Percentiles rank a stretch among this genome's conserved stretches.
Conservation (phyloP, 495 filamentous ascomycete genomes). For the Xylaria castorea region DNA sequence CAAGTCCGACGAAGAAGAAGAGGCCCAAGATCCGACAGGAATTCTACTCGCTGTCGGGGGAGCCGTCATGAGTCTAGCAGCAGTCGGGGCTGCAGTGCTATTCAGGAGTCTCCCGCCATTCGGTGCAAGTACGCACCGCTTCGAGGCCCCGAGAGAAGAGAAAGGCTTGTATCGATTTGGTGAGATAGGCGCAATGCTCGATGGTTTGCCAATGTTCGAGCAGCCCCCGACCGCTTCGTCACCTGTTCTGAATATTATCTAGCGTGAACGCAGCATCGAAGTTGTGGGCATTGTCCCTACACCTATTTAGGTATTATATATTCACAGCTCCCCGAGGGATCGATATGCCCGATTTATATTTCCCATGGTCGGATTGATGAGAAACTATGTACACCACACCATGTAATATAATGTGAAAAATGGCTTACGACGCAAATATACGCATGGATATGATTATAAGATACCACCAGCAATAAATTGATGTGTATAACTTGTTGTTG, state of each 20-base stretch:
- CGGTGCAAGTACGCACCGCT: conserved; percentile 45
- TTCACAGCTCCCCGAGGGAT: background rate
- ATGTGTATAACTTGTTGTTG: background rate
- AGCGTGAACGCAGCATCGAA: background rate
- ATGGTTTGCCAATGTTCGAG: conserved; percentile 29
- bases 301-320: background rate
- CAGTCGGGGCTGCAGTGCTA: conserved; percentile 34
- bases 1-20: conserved; percentile 31
- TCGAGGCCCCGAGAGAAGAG: conserved; percentile 31
- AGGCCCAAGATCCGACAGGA: conserved; percentile 35
- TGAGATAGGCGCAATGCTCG: conserved; percentile 44
- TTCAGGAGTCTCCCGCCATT: conserved; percentile 39
- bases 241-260: background rate
- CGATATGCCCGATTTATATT: background rate
- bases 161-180: conserved; percentile 43
- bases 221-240: background rate
- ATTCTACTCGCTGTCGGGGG: conserved; percentile 32
- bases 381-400: background rate
- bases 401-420: conserved; percentile 8
- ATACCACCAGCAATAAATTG: conserved; percentile 7
- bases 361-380: background rate
- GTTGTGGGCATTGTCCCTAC: background rate
- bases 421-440: background rate
- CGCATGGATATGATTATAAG: background rate
- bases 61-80: conserved; percentile 32